A percentile compares a stretch with the other conserved stretches of the same genome.
These are phyloP conservation scores for Talaromyces sp. DNA, from an alignment of 2,329 filamentous ascomycete genomes.

Conservation along the genomic window DNA sequence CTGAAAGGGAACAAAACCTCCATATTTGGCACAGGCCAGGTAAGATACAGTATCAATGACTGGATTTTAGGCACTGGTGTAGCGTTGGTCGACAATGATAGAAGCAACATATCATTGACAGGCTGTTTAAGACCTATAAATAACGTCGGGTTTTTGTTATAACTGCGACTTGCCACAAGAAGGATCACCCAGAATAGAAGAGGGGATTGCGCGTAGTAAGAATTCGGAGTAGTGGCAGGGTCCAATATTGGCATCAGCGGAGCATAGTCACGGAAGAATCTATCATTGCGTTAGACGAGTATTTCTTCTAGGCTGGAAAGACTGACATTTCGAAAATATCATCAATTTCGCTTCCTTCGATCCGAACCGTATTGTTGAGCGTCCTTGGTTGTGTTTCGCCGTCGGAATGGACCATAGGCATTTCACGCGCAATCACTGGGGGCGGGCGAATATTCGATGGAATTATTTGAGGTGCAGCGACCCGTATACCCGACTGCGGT, in stretches of 20 bases:
- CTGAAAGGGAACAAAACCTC: conserved; percentile 33
- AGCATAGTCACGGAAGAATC: conserved; percentile 34
- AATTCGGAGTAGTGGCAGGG: conserved; percentile 57
- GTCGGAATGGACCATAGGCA: background rate
- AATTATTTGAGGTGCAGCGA: conserved; percentile 16
- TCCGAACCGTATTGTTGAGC: conserved; percentile 21
- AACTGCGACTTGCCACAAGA: conserved; percentile 32
- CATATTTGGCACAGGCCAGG: conserved; percentile 36
- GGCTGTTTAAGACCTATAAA: conserved; percentile 27
- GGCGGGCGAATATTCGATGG: conserved; percentile 15
- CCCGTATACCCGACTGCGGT: conserved; percentile 14
- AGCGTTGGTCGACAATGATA: conserved; percentile 24
- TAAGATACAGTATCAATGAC: conserved; percentile 31
- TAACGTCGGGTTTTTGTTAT: conserved; percentile 34
- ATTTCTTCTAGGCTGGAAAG: background rate
- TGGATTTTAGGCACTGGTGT: conserved; percentile 32
- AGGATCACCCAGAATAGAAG: conserved; percentile 75
- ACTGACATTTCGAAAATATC: conserved; percentile 32
- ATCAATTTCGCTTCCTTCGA: conserved; percentile 31
- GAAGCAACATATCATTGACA: conserved; percentile 31
- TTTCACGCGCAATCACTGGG: background rate
- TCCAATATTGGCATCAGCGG: conserved; percentile 36
- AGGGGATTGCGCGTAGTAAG: conserved; percentile 70
- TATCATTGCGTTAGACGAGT: conserved; percentile 11
- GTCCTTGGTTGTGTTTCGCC: conserved; percentile 24